Conservation (phyloP, 2,329 filamentous ascomycete genomes). For the Scytalidium lignicola region DNA sequence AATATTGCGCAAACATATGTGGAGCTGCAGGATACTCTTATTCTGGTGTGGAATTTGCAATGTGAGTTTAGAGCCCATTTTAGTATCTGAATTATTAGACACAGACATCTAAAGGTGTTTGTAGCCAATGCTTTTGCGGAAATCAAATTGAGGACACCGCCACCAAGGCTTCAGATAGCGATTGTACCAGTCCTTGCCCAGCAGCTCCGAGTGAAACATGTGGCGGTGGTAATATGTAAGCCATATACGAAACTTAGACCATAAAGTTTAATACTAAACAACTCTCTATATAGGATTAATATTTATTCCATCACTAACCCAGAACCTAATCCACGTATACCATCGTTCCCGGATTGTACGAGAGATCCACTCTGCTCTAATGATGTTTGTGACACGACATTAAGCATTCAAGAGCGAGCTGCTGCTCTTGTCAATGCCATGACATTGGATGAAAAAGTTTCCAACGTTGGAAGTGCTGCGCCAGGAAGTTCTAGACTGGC, state of each 20-base stretch:
- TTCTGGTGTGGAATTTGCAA: not conserved
- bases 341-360: not conserved
- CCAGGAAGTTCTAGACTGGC: conserved; percentile 1
- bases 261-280: not conserved
- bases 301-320: not conserved
- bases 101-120: not conserved
- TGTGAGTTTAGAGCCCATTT: not conserved
- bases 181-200: conserved; percentile 1
- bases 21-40: not conserved
- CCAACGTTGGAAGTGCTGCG: conserved; percentile 1
- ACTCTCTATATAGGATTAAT: not conserved
- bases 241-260: not conserved
- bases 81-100: too few species aligned
- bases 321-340: not conserved
- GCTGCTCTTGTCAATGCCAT: conserved; percentile 1
- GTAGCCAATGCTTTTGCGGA: not conserved
- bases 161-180: not conserved
- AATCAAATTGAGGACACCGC: not conserved
- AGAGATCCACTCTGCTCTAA: conserved; percentile 1
- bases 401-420: not conserved
- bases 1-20: not conserved
- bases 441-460: conserved; percentile 1
- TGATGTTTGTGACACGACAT: conserved; percentile 1
- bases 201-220: not conserved
- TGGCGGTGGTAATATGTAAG: not conserved